phyloP scores from a whole-genome alignment of 1,284 basidiomycete species.

The Cerioporus squamosus region DNA sequence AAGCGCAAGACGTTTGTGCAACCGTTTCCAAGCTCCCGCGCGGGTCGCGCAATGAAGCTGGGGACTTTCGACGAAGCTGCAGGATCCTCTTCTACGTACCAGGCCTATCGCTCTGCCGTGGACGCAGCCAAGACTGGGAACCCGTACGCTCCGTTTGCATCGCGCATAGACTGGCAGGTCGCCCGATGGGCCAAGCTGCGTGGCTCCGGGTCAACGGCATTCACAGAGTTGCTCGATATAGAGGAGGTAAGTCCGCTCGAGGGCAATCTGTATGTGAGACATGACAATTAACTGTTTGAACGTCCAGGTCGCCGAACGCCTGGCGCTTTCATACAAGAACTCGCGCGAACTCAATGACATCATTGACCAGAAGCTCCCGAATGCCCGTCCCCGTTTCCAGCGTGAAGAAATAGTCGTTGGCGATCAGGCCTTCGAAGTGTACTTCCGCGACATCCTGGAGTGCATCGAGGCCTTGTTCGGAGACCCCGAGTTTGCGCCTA shows the following conservation, averaged over 20 bases:
- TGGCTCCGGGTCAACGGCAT: constrained; percentile 20
- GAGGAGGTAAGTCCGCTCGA: constrained; percentile 16
- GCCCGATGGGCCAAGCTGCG: constrained; percentile 26
- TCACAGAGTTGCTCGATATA: constrained; percentile 25
- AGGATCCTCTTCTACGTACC: background rate
- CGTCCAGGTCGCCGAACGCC: constrained; percentile 13
- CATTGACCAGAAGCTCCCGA: constrained; percentile 33
- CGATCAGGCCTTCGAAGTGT: constrained; percentile 13
- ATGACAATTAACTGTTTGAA: background rate
- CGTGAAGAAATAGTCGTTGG: constrained; percentile 23
- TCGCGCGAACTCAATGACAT: constrained; percentile 34
- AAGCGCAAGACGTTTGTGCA: too few species aligned
- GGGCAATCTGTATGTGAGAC: background rate
- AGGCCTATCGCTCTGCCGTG: background rate
- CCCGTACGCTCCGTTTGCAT: constrained; percentile 16
- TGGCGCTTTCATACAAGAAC: constrained; percentile 33
- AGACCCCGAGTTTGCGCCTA: constrained; percentile 34
- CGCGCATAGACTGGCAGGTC: constrained; percentile 25
- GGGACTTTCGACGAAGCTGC: background rate
- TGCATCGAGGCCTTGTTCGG: constrained; percentile 35
- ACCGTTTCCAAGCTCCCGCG: background rate
- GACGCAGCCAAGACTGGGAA: background rate
- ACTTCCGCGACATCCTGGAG: constrained; percentile 33
- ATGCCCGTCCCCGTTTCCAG: constrained; percentile 26
- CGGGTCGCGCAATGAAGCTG: background rate